Evolutionary conservation across 306 rosid species (phyloP).

Genomic region (Rosa chinensis): DNA sequence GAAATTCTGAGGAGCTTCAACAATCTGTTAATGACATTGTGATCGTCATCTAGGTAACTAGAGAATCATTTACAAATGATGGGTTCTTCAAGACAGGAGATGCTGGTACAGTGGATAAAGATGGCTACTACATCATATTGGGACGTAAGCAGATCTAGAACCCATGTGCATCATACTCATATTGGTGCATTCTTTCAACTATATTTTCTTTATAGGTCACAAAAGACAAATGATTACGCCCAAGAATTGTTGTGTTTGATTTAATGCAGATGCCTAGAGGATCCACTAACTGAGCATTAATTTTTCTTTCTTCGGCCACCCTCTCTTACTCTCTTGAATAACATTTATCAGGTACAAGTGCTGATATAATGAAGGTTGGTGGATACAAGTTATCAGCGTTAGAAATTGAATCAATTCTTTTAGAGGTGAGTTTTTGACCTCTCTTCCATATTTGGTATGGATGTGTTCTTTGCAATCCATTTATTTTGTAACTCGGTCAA

Average conservation of each 20-base stretch:
- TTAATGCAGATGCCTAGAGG: neutral
- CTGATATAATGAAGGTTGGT: slow-evolving; percentile 92
- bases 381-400: slow-evolving; percentile 89
- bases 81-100: slow-evolving; percentile 98
- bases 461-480: neutral
- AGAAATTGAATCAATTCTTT: slow-evolving; percentile 85
- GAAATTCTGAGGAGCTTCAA: neutral
- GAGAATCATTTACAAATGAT: slow-evolving; percentile 68
- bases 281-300: neutral
- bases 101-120: slow-evolving; percentile 72
- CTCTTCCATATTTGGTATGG: neutral
- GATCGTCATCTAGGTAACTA: slow-evolving; percentile 55
- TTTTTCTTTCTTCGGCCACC: neutral
- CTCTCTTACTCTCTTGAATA: slow-evolving; percentile 12
- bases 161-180: slow-evolving; percentile 16
- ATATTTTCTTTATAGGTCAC: neutral
- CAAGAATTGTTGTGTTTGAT: neutral
- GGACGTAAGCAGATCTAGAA: slow-evolving; percentile 70
- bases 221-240: neutral
- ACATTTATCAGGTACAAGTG: slow-evolving; percentile 66
- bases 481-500: neutral
- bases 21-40: neutral
- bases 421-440: slow-evolving; percentile 55
- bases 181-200: neutral
- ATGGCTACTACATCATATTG: slow-evolving; percentile 80